Evolutionary conservation across 2,329 filamentous ascomycete species (phyloP).

Genomic region (Xylaria sp.): DNA sequence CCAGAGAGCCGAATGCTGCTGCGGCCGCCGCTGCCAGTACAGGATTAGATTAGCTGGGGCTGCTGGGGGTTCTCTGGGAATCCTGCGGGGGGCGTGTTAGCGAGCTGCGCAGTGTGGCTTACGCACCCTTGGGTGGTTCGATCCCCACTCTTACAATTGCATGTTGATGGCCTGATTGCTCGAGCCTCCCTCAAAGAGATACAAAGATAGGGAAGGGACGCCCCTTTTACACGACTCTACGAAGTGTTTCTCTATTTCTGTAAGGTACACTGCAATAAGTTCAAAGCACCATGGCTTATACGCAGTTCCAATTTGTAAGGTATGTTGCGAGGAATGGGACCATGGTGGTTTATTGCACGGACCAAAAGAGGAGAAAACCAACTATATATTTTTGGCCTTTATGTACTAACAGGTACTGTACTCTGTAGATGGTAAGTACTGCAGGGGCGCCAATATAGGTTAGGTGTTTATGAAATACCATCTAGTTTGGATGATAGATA

Average conservation of each 20-base stretch:
- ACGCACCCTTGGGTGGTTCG: conserved; percentile 35
- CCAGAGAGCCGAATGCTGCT: neutral
- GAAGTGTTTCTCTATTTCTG: neutral
- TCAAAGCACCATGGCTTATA: neutral
- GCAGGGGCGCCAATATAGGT: too few relatives aligned
- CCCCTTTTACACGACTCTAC: neutral
- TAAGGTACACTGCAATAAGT: neutral
- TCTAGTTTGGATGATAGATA: neutral
- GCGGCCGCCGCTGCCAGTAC: neutral
- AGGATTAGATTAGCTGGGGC: conserved; percentile 2
- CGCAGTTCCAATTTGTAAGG: neutral
- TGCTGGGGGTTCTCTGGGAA: neutral
- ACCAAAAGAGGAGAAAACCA: too few relatives aligned
- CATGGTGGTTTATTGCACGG: neutral
- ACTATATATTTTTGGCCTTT: neutral
- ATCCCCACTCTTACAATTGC: conserved; percentile 30
- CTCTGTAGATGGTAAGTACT: too few relatives aligned
- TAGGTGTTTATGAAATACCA: too few relatives aligned
- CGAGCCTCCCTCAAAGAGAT: conserved; percentile 6
- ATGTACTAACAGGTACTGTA: neutral
- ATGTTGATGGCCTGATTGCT: conserved; percentile 30
- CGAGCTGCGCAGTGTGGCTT: conserved; percentile 25
- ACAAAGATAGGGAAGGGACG: conserved; percentile 1
- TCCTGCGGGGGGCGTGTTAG: conserved; percentile 16
- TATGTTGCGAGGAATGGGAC: neutral